These are phyloP conservation scores for Geranium brycei DNA, from an alignment of 345 rosid species.

Conservation along the genomic window DNA sequence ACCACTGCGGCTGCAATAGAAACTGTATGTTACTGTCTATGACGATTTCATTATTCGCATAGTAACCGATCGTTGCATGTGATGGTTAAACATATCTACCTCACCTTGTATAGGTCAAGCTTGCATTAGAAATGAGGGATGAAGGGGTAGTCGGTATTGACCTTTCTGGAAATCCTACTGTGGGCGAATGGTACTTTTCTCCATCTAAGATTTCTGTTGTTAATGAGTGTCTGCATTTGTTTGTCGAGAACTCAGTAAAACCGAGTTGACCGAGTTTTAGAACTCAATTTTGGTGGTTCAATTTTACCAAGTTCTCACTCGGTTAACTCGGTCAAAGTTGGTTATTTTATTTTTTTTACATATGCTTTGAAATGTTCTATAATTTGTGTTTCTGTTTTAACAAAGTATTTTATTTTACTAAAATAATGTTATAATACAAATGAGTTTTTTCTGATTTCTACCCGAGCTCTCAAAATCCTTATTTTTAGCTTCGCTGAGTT, in stretches of 20 bases:
- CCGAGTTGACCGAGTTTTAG: too few relatives aligned
- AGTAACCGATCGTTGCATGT: not conserved
- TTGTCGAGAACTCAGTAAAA: not conserved
- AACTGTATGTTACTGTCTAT: constrained; percentile 44
- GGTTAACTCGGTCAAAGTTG: too few relatives aligned
- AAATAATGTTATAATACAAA: too few relatives aligned
- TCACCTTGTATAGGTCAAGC: constrained; percentile 47
- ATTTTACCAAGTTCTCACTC: too few relatives aligned
- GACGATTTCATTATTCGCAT: not conserved
- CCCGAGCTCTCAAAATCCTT: too few relatives aligned
- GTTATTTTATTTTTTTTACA: too few relatives aligned
- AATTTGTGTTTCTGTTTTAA: too few relatives aligned
- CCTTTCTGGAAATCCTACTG: constrained; percentile 88
- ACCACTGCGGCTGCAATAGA: constrained; percentile 78
- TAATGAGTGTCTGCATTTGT: not conserved
- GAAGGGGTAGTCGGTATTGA: constrained; percentile 78
- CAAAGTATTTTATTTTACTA: too few relatives aligned
- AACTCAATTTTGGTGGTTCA: too few relatives aligned
- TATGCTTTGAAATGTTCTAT: too few relatives aligned
- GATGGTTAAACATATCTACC: not conserved
- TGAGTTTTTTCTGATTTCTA: too few relatives aligned
- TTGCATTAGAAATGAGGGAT: constrained; percentile 73
- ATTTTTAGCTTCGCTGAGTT: too few relatives aligned
- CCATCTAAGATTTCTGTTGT: not conserved
- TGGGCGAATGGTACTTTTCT: constrained; percentile 64